Conservation (phyloP, 192 early-diverging fungal genomes). For the Phycomyces nitens region DNA sequence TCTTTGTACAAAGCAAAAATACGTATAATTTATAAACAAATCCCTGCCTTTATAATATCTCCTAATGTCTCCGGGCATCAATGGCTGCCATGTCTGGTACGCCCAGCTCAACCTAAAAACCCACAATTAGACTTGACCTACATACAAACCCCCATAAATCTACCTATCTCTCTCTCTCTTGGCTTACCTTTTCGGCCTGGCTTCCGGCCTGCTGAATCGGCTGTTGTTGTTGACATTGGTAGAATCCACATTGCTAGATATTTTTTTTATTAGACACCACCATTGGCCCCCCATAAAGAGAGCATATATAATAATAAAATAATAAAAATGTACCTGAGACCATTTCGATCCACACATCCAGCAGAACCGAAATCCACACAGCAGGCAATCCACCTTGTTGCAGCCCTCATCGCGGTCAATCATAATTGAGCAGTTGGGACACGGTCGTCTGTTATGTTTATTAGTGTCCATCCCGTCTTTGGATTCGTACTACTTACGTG, state of each 20-base stretch:
- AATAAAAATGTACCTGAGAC: slow-evolving; percentile 38
- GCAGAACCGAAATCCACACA: slow-evolving; percentile 66
- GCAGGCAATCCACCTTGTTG: slow-evolving; percentile 65
- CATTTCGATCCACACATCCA: slow-evolving; percentile 57
- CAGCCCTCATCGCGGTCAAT: slow-evolving; percentile 71
- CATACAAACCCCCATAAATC: no score
- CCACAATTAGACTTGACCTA: no score
- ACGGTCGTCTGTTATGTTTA: slow-evolving; percentile 41
- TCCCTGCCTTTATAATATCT: neutral
- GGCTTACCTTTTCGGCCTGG: no score
- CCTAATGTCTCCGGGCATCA: slow-evolving; percentile 10
- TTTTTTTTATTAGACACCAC: no score
- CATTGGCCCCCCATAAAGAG: no score
- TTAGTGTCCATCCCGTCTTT: no score
- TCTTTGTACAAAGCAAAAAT: no score
- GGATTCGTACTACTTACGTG: no score
- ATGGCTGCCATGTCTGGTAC: slow-evolving; percentile 52
- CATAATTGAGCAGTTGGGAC: slow-evolving; percentile 61
- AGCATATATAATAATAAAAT: neutral
- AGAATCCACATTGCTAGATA: slow-evolving; percentile 57
- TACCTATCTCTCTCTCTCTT: no score
- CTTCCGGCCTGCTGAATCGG: no score
- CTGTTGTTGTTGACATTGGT: slow-evolving; percentile 43
- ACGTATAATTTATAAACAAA: no score
- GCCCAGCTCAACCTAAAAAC: slow-evolving; percentile 60